A percentile compares a stretch with the other conserved stretches of the same genome.
phyloP scores from a whole-genome alignment of 805 yeast species.

The Pichia manshurica region DNA sequence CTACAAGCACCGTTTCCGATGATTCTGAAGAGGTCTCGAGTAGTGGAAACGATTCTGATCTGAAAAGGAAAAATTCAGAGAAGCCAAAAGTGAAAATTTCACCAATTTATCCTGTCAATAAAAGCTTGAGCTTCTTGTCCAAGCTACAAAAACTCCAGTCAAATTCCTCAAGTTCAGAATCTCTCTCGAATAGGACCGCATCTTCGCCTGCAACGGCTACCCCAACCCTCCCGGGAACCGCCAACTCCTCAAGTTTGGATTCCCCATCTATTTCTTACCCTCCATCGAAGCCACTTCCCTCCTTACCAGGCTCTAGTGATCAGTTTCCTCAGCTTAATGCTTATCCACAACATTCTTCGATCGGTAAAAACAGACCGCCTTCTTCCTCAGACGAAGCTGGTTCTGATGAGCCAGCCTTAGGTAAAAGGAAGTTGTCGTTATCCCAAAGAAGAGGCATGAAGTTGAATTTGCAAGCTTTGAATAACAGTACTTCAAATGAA shows the following conservation, averaged over 20 bases:
- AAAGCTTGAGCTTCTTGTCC: slow-evolving; percentile 6
- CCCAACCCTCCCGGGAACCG: neutral
- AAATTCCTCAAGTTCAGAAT: slow-evolving; percentile 7
- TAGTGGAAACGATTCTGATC: neutral
- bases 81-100: neutral
- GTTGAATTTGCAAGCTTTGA: slow-evolving; percentile 31
- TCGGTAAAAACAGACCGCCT: neutral
- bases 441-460: slow-evolving; percentile 54
- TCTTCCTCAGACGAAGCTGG: neutral
- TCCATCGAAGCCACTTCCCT: neutral
- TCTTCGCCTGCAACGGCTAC: neutral
- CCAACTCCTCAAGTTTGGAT: neutral
- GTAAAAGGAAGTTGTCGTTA: slow-evolving; percentile 37
- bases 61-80: slow-evolving; percentile 1
- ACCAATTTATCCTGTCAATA: slow-evolving; percentile 6
- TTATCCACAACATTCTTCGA: neutral
- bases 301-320: neutral
- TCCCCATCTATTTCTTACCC: neutral
- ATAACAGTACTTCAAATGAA: slow-evolving; percentile 6
- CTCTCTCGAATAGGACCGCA: neutral
- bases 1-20: slow-evolving; percentile 4
- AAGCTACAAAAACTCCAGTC: slow-evolving; percentile 8
- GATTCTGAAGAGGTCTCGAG: slow-evolving; percentile 8
- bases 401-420: neutral
- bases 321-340: neutral